Evolutionary conservation across 1,139 yeast genomes (phyloP), one percentile per base, ranked within the genome.

Genomic region (Sugiyamaella sp.): DNA sequence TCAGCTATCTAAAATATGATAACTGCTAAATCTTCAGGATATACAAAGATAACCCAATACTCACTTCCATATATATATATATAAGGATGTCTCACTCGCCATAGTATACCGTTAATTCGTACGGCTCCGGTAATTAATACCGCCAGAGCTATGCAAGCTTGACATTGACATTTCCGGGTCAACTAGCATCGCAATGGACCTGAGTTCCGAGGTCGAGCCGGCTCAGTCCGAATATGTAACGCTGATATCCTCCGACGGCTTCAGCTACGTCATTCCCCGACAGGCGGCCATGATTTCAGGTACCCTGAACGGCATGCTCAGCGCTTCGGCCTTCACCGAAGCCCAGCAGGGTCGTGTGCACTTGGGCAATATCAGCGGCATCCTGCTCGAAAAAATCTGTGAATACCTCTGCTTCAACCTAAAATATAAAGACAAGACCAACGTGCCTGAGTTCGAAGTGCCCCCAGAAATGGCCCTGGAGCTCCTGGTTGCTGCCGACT

Each of bases 381-480:
- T 80, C 52, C 77, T 91, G 16, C 72, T 93, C 46, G 88, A 85
- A 60, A 88, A 90, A 66, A 85, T 91, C 19, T 87, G 89, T 45
- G 98, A 93, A 62, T 93, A 93, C 65, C 72, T 93, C 40, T 85
- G 88, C 67, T 91, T 89, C 67, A 83, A 88, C 63, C 71, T 77
- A 61, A 85, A 87, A 64, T 88, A 87, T 66, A 80, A 76, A 59
- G 87, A 84, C 55, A 76, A 74, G 41, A 82, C 80, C 0, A 82
- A 79, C 49, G 82, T 88, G 9, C 96, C 96, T 0, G 95, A 88
- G 57, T 93, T 93, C 69, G 85, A 86, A 46, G 83, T 93, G 1
- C 97, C 98, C 0, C 93, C 98, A 0, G 97, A 89, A 63, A 81
- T 91, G 80, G 97, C 98, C 0, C 75, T 93, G 60, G 98, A 93